Evolutionary conservation across 352 stramenopile genomes (phyloP), one percentile per base, ranked within the genome.

Genomic region (Aphanomyces stellatus): DNA sequence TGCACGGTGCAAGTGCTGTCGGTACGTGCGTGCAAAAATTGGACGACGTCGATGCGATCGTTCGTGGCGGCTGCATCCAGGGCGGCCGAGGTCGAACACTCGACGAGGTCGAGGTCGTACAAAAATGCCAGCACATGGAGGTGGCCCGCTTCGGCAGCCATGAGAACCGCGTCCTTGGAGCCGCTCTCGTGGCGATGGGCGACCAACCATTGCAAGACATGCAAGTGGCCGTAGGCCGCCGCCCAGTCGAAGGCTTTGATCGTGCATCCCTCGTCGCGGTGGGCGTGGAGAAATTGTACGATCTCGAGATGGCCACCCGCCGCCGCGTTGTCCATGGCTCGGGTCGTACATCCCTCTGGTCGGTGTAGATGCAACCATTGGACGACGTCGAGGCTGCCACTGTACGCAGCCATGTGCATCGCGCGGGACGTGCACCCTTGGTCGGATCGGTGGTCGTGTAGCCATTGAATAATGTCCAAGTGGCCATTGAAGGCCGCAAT

Each of bases 291-390:
- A 74, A 74, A 85, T 69, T 72, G 72, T 13, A 71, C 74, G 24
- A 79, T 46, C 37, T 82, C 69, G 2, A 85, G 53, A 8, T 70
- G 48, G 7, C 75, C 76, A 0, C 46, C 13, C 3, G 66, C 72
- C 0, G 65, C 77, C 0, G 74, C 77, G 43, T 76, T 75, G 67
- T 79, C 77, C 77, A 85, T 85, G 7, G 73, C 75, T 3, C n/a
- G 46, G 51, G 48, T 79, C 67, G 67, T 82, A 81, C n/a, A 61
- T 37, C 1, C 40, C 56, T 51, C 71, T 72, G 4, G 57, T 46
- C 37, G 37, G n/a, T 46, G 13, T 46, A n/a, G 37, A 28, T 80
- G 65, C n/a, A 85, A 66, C 77, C 77, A 82, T 60, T 70, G 13
- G 42, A 82, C 69, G 35, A 81, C 69, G 17, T 74, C 59, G 22